phyloP scores from a whole-genome alignment of 2,329 filamentous ascomycete genomes.

The Xylariomycetidae sp. region DNA sequence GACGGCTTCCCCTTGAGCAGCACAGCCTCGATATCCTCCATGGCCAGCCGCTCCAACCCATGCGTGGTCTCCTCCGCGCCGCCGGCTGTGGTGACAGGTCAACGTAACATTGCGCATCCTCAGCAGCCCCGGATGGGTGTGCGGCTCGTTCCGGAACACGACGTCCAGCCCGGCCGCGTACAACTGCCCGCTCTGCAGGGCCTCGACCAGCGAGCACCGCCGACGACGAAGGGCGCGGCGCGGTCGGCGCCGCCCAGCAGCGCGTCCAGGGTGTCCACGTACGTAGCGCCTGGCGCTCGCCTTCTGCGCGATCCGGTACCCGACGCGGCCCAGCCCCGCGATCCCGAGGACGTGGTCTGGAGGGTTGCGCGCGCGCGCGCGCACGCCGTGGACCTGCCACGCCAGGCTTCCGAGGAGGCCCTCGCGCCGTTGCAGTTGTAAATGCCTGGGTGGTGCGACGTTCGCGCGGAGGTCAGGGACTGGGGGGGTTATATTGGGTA shows the following conservation, averaged over 20 bases:
- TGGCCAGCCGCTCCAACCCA: slow-evolving; percentile 5
- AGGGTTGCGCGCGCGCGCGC: slow-evolving; percentile 45
- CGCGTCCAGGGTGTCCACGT: slow-evolving; percentile 19
- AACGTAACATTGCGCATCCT: slow-evolving; percentile 5
- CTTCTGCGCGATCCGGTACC: slow-evolving; percentile 40
- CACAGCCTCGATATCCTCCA: slow-evolving; percentile 4
- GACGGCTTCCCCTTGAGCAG: slow-evolving; percentile 1
- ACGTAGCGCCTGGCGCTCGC: slow-evolving; percentile 26
- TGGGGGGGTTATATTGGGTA: not conserved
- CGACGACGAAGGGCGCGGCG: not conserved
- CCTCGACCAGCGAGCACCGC: slow-evolving; percentile 33
- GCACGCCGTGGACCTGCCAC: slow-evolving; percentile 49
- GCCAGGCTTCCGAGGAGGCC: slow-evolving; percentile 55
- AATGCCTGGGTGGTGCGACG: slow-evolving; percentile 5
- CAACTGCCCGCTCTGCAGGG: slow-evolving; percentile 39
- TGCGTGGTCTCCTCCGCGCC: slow-evolving; percentile 2
- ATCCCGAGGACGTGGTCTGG: slow-evolving; percentile 42
- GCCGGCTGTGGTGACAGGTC: slow-evolving; percentile 2
- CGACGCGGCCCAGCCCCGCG: slow-evolving; percentile 44
- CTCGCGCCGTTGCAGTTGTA: slow-evolving; percentile 44
- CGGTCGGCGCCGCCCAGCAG: slow-evolving; percentile 23
- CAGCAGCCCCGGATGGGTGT: slow-evolving; percentile 32
- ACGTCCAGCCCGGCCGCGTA: slow-evolving; percentile 43
- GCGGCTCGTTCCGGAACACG: slow-evolving; percentile 49
- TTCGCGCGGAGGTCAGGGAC: not conserved